Percentiles rank a stretch among this genome's conserved stretches.
Conservation (phyloP, 2,329 filamentous ascomycete genomes). For the Alternaria gansuensis region DNA sequence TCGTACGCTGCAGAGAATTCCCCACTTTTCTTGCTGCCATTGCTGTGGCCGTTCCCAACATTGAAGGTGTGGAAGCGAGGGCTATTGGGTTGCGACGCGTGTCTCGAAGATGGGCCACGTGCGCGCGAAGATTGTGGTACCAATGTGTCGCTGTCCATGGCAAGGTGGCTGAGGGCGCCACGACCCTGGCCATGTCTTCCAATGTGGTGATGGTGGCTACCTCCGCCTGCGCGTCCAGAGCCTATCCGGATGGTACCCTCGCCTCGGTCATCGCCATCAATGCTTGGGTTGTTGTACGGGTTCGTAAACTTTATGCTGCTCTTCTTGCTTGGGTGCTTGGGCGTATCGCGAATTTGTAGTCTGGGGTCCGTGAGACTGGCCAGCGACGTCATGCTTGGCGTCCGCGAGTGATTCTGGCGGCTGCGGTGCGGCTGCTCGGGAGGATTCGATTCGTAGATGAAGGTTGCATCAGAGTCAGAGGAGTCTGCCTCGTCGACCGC, state of each 20-base stretch:
- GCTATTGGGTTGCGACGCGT: constrained; percentile 73
- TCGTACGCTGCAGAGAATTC: constrained; percentile 75
- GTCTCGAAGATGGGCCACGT: constrained; percentile 65
- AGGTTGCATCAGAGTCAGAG: constrained; percentile 97
- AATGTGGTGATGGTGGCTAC: constrained; percentile 82
- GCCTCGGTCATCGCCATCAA: constrained; percentile 57
- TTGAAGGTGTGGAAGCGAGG: constrained; percentile 64
- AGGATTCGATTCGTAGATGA: constrained; percentile 98
- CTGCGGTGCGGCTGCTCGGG: constrained; percentile 70
- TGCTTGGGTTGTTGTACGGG: constrained; percentile 71
- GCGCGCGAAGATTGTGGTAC: constrained; percentile 77
- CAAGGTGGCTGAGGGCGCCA: constrained; percentile 76
- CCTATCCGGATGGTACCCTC: constrained; percentile 53
- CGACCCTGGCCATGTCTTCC: constrained; percentile 78
- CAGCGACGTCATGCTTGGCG: constrained; percentile 88
- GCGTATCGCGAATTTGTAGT: constrained; percentile 67
- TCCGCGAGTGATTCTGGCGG: constrained; percentile 85
- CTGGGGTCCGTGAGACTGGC: constrained; percentile 71
- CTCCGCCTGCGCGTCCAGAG: constrained; percentile 60
- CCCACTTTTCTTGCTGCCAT: constrained; percentile 63
- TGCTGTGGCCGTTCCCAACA: constrained; percentile 46
- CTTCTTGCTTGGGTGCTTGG: constrained; percentile 73
- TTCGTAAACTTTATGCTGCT: constrained; percentile 96
- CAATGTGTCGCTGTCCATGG: constrained; percentile 61
- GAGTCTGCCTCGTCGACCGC: constrained; percentile 96